phyloP scores from a whole-genome alignment of 768 basidiomycete genomes.

The Termitomyces sp. region DNA sequence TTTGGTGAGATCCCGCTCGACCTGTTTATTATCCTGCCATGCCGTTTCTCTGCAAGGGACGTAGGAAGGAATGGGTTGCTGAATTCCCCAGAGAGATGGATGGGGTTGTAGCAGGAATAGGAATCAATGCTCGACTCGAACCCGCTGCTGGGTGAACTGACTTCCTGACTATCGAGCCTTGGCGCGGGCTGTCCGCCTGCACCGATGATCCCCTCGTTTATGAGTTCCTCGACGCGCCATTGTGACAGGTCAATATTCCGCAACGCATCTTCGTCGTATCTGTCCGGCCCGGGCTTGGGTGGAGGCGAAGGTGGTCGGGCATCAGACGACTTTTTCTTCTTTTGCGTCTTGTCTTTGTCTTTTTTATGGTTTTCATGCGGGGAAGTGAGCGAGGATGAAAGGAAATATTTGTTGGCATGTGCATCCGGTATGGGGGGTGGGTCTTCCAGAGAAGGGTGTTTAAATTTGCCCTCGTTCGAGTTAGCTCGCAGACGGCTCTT shows the following conservation, averaged over 20 bases:
- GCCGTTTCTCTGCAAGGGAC: conserved; percentile 25
- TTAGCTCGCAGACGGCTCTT: conserved; percentile 35
- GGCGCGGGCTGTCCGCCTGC: conserved; percentile 20
- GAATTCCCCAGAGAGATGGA: conserved; percentile 32
- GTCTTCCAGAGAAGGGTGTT: conserved; percentile 35
- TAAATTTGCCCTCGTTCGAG: conserved; percentile 27
- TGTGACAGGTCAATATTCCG: conserved; percentile 1
- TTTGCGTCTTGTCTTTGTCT: conserved; percentile 13
- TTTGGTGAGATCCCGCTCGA: conserved; percentile 54
- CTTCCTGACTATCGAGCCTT: conserved; percentile 21
- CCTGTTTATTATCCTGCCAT: conserved; percentile 21
- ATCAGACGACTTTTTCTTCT: conserved; percentile 28
- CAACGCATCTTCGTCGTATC: neutral
- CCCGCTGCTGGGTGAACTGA: conserved; percentile 42
- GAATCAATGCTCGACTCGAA: conserved; percentile 36
- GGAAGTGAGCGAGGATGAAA: neutral
- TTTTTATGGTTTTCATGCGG: neutral
- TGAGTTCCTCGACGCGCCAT: conserved; percentile 3
- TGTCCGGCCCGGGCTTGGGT: conserved; percentile 26
- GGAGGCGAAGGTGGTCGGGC: conserved; percentile 28
- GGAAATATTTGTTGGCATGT: conserved; percentile 12
- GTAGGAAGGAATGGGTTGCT: conserved; percentile 40
- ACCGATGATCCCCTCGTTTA: conserved; percentile 73
- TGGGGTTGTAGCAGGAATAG: conserved; percentile 22
- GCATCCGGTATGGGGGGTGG: conserved; percentile 32